Conservation (phyloP, 352 stramenopile genomes). For the Phytophthora pini region DNA sequence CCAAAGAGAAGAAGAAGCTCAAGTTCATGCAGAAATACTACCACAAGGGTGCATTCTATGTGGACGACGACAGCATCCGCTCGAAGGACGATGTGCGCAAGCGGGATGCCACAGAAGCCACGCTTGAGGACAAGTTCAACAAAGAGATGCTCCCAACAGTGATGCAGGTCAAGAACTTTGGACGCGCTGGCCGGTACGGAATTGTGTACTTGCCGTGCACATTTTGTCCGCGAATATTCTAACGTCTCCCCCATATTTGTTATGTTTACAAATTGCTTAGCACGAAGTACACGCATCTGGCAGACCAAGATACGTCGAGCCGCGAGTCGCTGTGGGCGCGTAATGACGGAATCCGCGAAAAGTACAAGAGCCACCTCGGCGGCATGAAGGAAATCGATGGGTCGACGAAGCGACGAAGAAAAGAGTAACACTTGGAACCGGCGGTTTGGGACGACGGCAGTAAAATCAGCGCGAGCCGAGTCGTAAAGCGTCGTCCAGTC, state of each 20-base stretch:
- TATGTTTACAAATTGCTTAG: slow-evolving; percentile 42
- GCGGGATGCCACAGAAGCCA: slow-evolving; percentile 90
- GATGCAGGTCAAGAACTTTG: slow-evolving; percentile 99
- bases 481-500: slow-evolving; percentile 44
- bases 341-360: slow-evolving; percentile 84
- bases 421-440: slow-evolving; percentile 56
- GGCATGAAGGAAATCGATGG: slow-evolving; percentile 77
- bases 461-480: slow-evolving; percentile 50
- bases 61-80: slow-evolving; percentile 93
- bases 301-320: slow-evolving; percentile 96
- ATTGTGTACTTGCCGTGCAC: slow-evolving; percentile 9
- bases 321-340: slow-evolving; percentile 82
- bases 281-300: slow-evolving; percentile 98
- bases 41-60: slow-evolving; percentile 98
- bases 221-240: slow-evolving; percentile 11
- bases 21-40: slow-evolving; percentile 99
- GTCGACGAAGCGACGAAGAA: slow-evolving; percentile 66
- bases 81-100: slow-evolving; percentile 92
- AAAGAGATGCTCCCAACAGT: slow-evolving; percentile 94
- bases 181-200: slow-evolving; percentile 90
- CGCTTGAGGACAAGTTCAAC: slow-evolving; percentile 94
- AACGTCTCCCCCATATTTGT: slow-evolving; percentile 17
- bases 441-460: slow-evolving; percentile 38
- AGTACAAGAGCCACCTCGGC: slow-evolving; percentile 77
- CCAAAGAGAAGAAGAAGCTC: slow-evolving; percentile 87